phyloP scores from a whole-genome alignment of 768 basidiomycete species.

The Boletus eberwhitei region DNA sequence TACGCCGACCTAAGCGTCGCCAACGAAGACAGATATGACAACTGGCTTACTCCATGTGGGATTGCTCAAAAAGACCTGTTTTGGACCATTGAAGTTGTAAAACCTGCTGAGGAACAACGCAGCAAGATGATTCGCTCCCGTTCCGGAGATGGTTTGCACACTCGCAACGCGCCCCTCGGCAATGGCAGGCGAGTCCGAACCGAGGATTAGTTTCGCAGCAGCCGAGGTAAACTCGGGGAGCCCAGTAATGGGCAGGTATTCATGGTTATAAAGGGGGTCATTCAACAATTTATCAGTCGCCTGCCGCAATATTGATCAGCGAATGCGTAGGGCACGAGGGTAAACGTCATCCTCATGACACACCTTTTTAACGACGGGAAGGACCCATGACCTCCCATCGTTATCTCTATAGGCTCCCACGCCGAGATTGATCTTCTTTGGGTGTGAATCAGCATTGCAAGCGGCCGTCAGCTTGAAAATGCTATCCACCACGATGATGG shows the following conservation, averaged over 20 bases:
- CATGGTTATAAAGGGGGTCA: slow-evolving; percentile 78
- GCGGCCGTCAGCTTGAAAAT: slow-evolving; percentile 90
- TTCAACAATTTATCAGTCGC: slow-evolving; percentile 68
- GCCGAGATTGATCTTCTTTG: slow-evolving; percentile 85
- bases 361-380: slow-evolving; percentile 89
- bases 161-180: slow-evolving; percentile 68
- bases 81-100: slow-evolving; percentile 65
- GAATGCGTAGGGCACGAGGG: background rate
- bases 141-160: slow-evolving; percentile 94
- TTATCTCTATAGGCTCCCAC: slow-evolving; percentile 93
- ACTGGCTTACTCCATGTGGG: slow-evolving; percentile 86
- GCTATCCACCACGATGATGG: slow-evolving; percentile 38
- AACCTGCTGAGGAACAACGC: slow-evolving; percentile 81
- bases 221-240: slow-evolving; percentile 77
- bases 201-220: slow-evolving; percentile 81
- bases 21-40: background rate
- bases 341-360: slow-evolving; percentile 12
- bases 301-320: slow-evolving; percentile 38
- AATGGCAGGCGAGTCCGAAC: slow-evolving; percentile 66
- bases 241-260: slow-evolving; percentile 90
- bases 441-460: slow-evolving; percentile 75
- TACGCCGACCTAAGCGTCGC: slow-evolving; percentile 25
- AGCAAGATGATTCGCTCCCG: slow-evolving; percentile 92
- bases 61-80: slow-evolving; percentile 79
- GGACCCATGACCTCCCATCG: slow-evolving; percentile 84